These are phyloP conservation scores for Plasmodium knowlesi DNA, from an alignment of 169 alveolate genomes.

Conservation along the genomic window DNA sequence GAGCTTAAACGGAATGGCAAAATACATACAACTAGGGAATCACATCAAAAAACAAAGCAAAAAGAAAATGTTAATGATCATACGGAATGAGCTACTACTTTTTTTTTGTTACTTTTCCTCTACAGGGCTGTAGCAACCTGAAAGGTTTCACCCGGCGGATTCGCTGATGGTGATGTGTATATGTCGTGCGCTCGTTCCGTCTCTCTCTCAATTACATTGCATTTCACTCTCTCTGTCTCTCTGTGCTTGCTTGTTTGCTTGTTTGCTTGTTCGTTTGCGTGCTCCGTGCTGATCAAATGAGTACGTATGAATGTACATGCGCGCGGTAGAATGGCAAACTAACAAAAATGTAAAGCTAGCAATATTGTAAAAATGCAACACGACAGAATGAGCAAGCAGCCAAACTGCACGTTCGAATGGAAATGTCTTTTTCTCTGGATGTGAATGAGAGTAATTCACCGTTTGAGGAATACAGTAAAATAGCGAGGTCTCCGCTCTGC, in stretches of 20 bases:
- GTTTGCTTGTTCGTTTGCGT: not conserved
- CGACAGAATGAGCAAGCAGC: not conserved
- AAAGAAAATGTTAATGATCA: not conserved
- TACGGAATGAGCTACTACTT: not conserved
- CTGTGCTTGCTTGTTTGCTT: no score
- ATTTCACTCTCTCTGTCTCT: not conserved
- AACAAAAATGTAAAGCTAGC: not conserved
- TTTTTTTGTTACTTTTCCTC: not conserved
- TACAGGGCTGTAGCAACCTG: not conserved
- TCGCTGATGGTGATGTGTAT: not conserved
- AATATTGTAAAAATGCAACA: not conserved
- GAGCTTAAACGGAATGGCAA: not conserved
- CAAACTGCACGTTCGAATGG: not conserved
- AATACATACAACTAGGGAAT: not conserved
- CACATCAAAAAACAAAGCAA: not conserved
- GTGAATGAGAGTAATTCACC: not conserved
- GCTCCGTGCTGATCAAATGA: not conserved
- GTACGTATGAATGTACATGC: not conserved
- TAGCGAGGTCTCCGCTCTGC: not conserved
- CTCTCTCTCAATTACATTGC: no score
- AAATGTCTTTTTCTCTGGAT: not conserved
- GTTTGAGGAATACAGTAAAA: not conserved
- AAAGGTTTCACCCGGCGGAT: not conserved
- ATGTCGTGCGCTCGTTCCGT: not conserved
- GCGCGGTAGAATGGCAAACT: not conserved